A percentile compares a stretch with the other conserved stretches of the same genome.
Evolutionary conservation across 108 stramenopile species (phyloP).

Genomic region (Ochromonas danica): DNA sequence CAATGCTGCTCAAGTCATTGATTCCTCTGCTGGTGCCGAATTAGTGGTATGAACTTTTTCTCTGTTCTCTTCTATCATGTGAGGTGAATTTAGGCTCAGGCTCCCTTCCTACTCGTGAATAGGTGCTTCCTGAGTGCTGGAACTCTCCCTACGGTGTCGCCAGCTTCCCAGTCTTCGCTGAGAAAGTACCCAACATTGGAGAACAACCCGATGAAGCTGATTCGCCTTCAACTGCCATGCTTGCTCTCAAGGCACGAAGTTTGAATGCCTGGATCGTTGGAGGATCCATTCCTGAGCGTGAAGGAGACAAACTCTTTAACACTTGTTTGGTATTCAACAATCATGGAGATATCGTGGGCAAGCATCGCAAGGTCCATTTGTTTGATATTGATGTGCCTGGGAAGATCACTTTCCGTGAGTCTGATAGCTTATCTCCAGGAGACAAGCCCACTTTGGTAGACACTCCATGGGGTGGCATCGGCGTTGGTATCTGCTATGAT

Average conservation of each 20-base stretch:
- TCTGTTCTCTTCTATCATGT: not conserved
- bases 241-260: conserved; percentile 56
- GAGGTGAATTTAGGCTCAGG: not conserved
- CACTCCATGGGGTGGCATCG: conserved; percentile 71
- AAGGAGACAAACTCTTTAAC: conserved; percentile 75
- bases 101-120: not conserved
- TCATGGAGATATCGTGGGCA: conserved; percentile 43
- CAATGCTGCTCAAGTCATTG: conserved; percentile 64
- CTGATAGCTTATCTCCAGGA: conserved; percentile 68
- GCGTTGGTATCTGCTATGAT: conserved; percentile 99
- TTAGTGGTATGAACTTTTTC: conserved; percentile 37
- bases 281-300: conserved; percentile 88
- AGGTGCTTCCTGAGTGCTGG: conserved; percentile 93
- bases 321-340: conserved; percentile 66
- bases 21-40: conserved; percentile 66
- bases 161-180: conserved; percentile 92
- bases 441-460: conserved; percentile 50
- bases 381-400: conserved; percentile 99
- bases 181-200: conserved; percentile 71
- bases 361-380: conserved; percentile 81
- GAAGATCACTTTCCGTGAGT: conserved; percentile 89
- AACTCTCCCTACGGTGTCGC: conserved; percentile 93
- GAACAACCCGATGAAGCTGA: conserved; percentile 20
- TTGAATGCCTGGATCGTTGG: conserved; percentile 83
- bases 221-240: conserved; percentile 21